Base-by-base conservation (phyloP, 176 grass and related monocot genomes). In the Rhipidocladum racemiflorum region DNA sequence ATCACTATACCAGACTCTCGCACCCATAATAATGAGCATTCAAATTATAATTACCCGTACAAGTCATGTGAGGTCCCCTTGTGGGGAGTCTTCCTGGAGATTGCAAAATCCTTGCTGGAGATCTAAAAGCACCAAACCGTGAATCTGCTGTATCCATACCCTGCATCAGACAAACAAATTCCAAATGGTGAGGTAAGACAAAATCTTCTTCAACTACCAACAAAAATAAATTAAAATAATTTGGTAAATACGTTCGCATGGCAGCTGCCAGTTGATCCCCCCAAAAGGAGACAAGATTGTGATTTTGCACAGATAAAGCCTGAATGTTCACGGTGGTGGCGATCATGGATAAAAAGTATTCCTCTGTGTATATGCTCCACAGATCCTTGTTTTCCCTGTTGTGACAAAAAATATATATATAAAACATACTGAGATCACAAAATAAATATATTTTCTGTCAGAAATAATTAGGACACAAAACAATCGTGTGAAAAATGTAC, bases 221-320 rank as follows among this genome's bases (percentile, higher is more conserved):
- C 24, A 30, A 29, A 50, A 16, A 42, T 27, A 64, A 78, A 44
- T 42, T 34, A 48, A 59, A 67, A 81, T 34, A 66, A 56, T 53
- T 40, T 11, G 39, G 32, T 16, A 65, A 78, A 79, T 67, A 93
- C 91, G 66, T 87, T 88, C 50, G 61, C 66, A 15, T 5, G 38
- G 42, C 59, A 43, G 50, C 38, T 82, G 30, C 75, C 76, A 12
- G 45, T 45, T 36, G 87, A 86, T 64, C 91, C 91, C 35, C 94
- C 91, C 61, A 94, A 87, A 81, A 97, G 86, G n/a, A 85, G 65
- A 86, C 91, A 91, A 21, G 87, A 94, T 79, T 91, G 91, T 75
- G 94, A 79, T 72, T 87, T 94, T 75, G 85, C 80, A 91, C 94
- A 97, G 45, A 94, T 97, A 83, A 92, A 97, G 57, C 94, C 94